A percentile compares a stretch with the other conserved stretches of the same genome.
Evolutionary conservation across 345 rosid species (phyloP).

Genomic region (Reutealis trisperma): DNA sequence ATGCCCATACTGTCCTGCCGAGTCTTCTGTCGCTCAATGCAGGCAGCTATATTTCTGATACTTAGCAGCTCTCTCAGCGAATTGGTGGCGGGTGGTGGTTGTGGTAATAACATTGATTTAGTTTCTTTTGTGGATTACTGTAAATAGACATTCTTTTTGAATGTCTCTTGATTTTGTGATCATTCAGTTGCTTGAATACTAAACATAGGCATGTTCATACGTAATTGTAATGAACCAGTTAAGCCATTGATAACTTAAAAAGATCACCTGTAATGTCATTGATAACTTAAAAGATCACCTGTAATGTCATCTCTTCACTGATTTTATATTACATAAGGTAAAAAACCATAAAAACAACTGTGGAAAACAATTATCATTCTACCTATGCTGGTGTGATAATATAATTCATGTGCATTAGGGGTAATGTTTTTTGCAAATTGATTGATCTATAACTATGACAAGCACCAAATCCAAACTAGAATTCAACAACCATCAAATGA

Average conservation of each 20-base stretch:
- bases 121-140: conserved; percentile 20
- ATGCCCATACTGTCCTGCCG: conserved; percentile 69
- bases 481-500: background rate
- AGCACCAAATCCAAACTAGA: background rate
- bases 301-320: background rate
- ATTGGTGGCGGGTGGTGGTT: background rate
- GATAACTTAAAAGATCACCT: background rate
- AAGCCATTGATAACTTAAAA: background rate
- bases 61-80: background rate
- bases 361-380: background rate
- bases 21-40: conserved; percentile 46
- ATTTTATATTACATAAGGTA: background rate
- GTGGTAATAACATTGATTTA: background rate
- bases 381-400: too few relatives aligned
- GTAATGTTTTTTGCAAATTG: too few relatives aligned
- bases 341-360: background rate
- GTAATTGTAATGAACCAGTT: background rate
- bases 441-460: background rate
- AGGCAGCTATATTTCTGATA: conserved; percentile 52
- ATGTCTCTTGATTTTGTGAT: conserved; percentile 12
- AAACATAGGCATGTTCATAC: background rate
- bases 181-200: conserved; percentile 4
- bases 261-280: background rate
- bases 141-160: conserved; percentile 34
- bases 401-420: too few relatives aligned